Conservation (phyloP, 2,329 filamentous ascomycete genomes). For the Botrytis pseudocinerea region DNA sequence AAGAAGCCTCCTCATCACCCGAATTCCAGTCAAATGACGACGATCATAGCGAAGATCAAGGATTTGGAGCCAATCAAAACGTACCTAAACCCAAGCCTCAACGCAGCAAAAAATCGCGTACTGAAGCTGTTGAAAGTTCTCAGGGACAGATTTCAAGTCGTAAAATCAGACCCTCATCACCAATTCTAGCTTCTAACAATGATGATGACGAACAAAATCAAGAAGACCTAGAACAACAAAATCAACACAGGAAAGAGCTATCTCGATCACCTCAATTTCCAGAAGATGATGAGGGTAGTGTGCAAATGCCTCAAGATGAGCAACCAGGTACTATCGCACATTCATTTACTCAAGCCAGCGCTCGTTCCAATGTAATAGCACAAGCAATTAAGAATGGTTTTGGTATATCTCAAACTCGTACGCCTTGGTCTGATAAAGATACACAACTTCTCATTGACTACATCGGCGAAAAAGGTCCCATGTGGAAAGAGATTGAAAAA, state of each 20-base stretch:
- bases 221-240: neutral
- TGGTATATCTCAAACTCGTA: slow-evolving; percentile 28
- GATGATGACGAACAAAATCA: neutral
- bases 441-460: slow-evolving; percentile 48
- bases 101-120: neutral
- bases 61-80: slow-evolving; percentile 33
- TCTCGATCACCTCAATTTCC: neutral
- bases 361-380: neutral
- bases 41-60: slow-evolving; percentile 30
- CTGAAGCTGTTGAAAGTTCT: neutral
- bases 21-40: neutral
- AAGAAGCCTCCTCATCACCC: neutral
- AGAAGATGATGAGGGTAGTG: slow-evolving; percentile 1
- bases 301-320: neutral
- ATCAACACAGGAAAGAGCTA: neutral
- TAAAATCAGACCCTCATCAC: neutral
- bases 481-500: slow-evolving; percentile 50
- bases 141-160: neutral
- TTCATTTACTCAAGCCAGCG: neutral
- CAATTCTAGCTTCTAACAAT: neutral
- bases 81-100: neutral
- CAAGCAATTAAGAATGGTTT: neutral
- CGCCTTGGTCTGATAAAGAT: slow-evolving; percentile 45
- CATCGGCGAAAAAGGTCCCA: slow-evolving; percentile 48
- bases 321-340: neutral